Evolutionary conservation across 2,329 filamentous ascomycete genomes (phyloP).

Genomic region (Paraphaeosphaeria sporulosa): DNA sequence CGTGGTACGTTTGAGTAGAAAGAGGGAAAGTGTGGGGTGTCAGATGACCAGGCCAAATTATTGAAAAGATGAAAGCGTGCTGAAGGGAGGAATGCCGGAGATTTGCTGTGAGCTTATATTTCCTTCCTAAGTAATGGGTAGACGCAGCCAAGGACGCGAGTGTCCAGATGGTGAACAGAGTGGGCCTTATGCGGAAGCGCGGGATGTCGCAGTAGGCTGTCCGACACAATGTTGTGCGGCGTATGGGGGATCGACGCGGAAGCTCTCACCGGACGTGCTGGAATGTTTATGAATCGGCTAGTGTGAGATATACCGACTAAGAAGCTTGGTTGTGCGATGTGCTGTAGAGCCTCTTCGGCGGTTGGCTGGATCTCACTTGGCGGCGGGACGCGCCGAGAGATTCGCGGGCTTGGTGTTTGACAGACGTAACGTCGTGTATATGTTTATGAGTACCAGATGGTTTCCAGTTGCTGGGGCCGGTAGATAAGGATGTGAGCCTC

Average conservation of each 20-base stretch:
- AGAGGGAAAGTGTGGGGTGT: conserved; percentile 34
- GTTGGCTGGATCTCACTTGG: conserved; percentile 38
- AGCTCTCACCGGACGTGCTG: conserved; percentile 31
- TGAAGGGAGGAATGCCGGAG: conserved; percentile 19
- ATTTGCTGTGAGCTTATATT: conserved; percentile 25
- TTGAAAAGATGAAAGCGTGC: conserved; percentile 21
- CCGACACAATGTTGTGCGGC: conserved; percentile 24
- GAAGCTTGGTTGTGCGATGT: conserved; percentile 30
- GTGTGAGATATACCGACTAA: conserved; percentile 29
- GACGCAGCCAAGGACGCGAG: conserved; percentile 20
- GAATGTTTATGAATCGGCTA: conserved; percentile 33
- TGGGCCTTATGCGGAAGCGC: conserved; percentile 31
- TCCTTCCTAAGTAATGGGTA: conserved; percentile 18
- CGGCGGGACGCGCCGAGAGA: conserved; percentile 23
- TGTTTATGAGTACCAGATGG: conserved; percentile 26
- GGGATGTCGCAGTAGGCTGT: conserved; percentile 40
- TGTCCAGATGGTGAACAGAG: conserved; percentile 19
- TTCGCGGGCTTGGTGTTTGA: conserved; percentile 29
- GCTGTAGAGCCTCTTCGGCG: conserved; percentile 19
- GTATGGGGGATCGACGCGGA: conserved; percentile 24
- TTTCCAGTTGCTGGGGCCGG: conserved; percentile 33
- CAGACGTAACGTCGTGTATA: conserved; percentile 25
- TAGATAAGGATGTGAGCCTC: conserved; percentile 29
- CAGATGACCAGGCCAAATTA: conserved; percentile 22
- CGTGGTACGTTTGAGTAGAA: conserved; percentile 24